phyloP scores from a whole-genome alignment of 306 rosid genomes.

The Erythrophleum fordii region DNA sequence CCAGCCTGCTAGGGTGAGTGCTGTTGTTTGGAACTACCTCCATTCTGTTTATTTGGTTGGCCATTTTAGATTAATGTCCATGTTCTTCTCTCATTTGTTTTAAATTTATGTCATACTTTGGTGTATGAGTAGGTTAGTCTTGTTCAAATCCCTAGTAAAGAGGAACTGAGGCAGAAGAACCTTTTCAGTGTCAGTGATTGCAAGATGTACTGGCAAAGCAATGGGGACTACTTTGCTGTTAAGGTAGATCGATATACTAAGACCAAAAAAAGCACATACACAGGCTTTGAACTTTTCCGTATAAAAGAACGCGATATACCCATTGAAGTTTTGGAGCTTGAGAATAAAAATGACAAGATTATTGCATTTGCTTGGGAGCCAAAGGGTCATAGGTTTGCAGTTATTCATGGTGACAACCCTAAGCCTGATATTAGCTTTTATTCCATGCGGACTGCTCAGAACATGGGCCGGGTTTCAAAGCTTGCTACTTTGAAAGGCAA shows the following conservation, averaged over 20 bases:
- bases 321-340: slow-evolving; percentile 83
- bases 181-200: slow-evolving; percentile 87
- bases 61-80: background rate
- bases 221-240: slow-evolving; percentile 90
- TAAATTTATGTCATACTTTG: slow-evolving; percentile 18
- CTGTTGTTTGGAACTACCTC: slow-evolving; percentile 1
- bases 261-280: slow-evolving; percentile 78
- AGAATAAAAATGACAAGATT: slow-evolving; percentile 88
- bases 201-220: slow-evolving; percentile 94
- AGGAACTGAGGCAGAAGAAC: slow-evolving; percentile 80
- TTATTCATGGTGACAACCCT: slow-evolving; percentile 86
- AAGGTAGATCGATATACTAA: slow-evolving; percentile 77
- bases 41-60: background rate
- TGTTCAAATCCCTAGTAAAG: slow-evolving; percentile 83
- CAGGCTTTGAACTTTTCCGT: slow-evolving; percentile 85
- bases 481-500: slow-evolving; percentile 80
- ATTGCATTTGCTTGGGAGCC: slow-evolving; percentile 98
- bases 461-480: slow-evolving; percentile 77
- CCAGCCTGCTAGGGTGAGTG: slow-evolving; percentile 89
- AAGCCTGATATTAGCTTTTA: slow-evolving; percentile 81
- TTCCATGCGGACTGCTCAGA: slow-evolving; percentile 67
- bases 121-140: slow-evolving; percentile 71
- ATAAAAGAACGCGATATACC: slow-evolving; percentile 88
- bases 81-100: background rate
- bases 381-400: slow-evolving; percentile 79